Conservation (phyloP, 257 asterid species). For the Oldenlandia corymbosa region DNA sequence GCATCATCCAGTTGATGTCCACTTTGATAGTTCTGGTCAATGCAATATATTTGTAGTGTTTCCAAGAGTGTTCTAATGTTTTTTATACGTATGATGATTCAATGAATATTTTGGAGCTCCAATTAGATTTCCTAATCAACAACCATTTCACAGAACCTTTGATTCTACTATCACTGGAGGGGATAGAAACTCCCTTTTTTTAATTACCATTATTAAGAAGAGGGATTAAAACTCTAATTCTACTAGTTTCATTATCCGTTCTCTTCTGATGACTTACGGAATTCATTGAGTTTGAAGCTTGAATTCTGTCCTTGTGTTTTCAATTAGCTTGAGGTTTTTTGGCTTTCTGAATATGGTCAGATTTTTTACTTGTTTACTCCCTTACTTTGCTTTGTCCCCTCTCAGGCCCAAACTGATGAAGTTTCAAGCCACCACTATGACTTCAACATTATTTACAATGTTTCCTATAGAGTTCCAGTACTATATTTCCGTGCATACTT, state of each 20-base stretch:
- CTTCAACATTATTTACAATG: slow-evolving; percentile 63
- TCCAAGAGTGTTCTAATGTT: too few species aligned
- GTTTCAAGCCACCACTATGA: slow-evolving; percentile 50
- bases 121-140: background rate
- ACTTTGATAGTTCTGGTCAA: background rate
- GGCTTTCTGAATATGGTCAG: background rate
- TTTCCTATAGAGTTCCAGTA: slow-evolving; percentile 81
- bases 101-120: background rate
- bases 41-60: background rate
- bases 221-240: background rate
- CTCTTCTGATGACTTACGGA: background rate
- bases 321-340: background rate
- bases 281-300: background rate
- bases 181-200: too few species aligned
- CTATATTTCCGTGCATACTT: slow-evolving; percentile 72
- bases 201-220: too few species aligned
- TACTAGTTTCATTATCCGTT: background rate
- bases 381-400: slow-evolving; percentile 19
- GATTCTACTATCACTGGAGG: too few species aligned
- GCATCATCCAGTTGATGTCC: background rate
- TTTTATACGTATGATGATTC: background rate
- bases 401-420: slow-evolving; percentile 42
- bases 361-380: background rate
- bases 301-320: background rate
- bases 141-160: background rate